These are phyloP conservation scores for Candida succiphila DNA, from an alignment of 805 yeast genomes.

Conservation along the genomic window DNA sequence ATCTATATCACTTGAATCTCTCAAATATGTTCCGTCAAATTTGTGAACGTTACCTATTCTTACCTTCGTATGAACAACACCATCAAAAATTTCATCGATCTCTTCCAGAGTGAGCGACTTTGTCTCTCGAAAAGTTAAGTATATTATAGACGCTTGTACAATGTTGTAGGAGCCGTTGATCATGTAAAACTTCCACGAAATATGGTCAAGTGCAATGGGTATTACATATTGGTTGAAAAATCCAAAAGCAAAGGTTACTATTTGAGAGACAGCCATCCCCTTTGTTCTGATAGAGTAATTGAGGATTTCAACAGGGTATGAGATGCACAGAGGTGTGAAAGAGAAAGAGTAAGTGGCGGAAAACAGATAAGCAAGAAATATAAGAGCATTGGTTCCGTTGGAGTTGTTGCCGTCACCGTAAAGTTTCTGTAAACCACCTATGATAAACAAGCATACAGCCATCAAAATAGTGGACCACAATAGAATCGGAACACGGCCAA, in stretches of 20 bases:
- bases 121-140: conserved; percentile 50
- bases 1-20: too few relatives aligned
- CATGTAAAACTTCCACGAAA: conserved; percentile 22
- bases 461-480: conserved; percentile 14
- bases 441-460: conserved; percentile 16
- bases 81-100: conserved; percentile 44
- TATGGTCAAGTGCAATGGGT: conserved; percentile 24
- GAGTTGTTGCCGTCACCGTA: conserved; percentile 12
- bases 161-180: conserved; percentile 10
- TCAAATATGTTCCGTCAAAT: not conserved
- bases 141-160: conserved; percentile 10
- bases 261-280: conserved; percentile 3
- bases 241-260: not conserved
- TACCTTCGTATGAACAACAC: conserved; percentile 19
- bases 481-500: conserved; percentile 15
- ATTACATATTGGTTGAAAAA: conserved; percentile 7
- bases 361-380: conserved; percentile 30
- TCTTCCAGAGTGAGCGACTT: conserved; percentile 52
- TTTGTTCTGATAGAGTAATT: conserved; percentile 22
- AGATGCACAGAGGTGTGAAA: conserved; percentile 30
- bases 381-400: conserved; percentile 41
- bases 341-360: conserved; percentile 32
- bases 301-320: conserved; percentile 30
- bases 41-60: conserved; percentile 1
- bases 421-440: conserved; percentile 15